Base-by-base conservation (phyloP, 2,329 filamentous ascomycete genomes). In the Hortaea werneckii region DNA sequence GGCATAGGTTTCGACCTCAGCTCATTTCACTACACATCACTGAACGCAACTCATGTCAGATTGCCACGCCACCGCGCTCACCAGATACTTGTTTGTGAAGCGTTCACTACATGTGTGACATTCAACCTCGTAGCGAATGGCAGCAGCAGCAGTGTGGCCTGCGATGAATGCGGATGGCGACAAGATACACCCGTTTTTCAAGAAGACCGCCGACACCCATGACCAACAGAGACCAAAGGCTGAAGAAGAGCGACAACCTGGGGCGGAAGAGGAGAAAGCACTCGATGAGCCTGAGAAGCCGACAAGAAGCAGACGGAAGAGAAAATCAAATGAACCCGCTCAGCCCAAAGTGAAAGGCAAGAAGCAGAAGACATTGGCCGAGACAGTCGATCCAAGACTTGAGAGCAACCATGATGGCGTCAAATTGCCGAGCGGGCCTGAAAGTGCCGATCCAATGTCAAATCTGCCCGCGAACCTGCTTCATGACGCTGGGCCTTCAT, bases 141-240 rank as follows among this genome's bases (percentile, higher is more conserved):
- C 56, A 45, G 20, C 20, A 20, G 45, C 48, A 10, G 43, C 49
- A 29, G 41, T 58, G 6, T 28, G 50, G 29, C 46, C 51, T 50
- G 57, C 51, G 43, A 59, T 60, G 58, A 54, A 43, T 42, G 50
- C 46, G 34, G 52, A 57, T 41, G 49, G 41, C 32, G 50, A 47
- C 27, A 56, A 49, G 49, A 42, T 61, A n/a, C 59, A 61, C 48
- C 58, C 59, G 40, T 62, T 62, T 55, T 62, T 62, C 46, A 49
- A 48, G 8, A 44, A 49, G 29, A 30, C 47, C 20, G 20, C 20
- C 20, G 20, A 20, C 4, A 20, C 20, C 20, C 20, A 20, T 20
- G 20, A 20, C 2, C 2, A 20, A 2, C 20, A 20, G 20, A 20
- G 4, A 4, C 20, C 20, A 20, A 54, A 51, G 40, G 55, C 54